These are phyloP conservation scores for Malassezia globosa DNA, from an alignment of 1,284 basidiomycete species.

Conservation along the genomic window DNA sequence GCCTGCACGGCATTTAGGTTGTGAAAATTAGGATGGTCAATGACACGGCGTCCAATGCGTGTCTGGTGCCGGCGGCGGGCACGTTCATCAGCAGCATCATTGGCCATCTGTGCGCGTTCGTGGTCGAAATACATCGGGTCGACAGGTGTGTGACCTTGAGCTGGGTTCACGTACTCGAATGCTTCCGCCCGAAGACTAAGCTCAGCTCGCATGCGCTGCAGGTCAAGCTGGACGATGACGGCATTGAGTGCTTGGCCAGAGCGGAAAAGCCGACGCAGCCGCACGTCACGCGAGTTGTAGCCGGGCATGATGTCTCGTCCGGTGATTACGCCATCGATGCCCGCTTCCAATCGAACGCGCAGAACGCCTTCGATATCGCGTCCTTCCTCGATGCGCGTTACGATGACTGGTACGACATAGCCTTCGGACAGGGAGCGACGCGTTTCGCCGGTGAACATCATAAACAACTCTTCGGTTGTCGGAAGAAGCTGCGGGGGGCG, in stretches of 20 bases:
- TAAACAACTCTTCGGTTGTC: conserved; percentile 68
- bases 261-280: conserved; percentile 30
- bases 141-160: conserved; percentile 56
- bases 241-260: conserved; percentile 66
- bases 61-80: conserved; percentile 70
- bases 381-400: conserved; percentile 53
- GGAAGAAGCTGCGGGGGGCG: conserved; percentile 62
- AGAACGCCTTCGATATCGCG: conserved; percentile 39
- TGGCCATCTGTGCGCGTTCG: conserved; percentile 59
- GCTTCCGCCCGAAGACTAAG: conserved; percentile 66
- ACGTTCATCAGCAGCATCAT: conserved; percentile 60
- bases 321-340: conserved; percentile 53
- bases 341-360: conserved; percentile 74
- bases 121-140: conserved; percentile 62
- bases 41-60: conserved; percentile 58
- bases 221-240: conserved; percentile 63
- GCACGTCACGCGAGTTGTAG: conserved; percentile 25
- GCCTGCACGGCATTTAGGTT: conserved; percentile 85
- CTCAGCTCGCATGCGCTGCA: conserved; percentile 60
- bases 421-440: conserved; percentile 64
- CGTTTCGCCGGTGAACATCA: conserved; percentile 92
- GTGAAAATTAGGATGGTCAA: conserved; percentile 98
- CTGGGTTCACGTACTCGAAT: conserved; percentile 57
- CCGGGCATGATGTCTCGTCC: conserved; percentile 29
- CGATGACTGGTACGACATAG: conserved; percentile 72